phyloP scores from a whole-genome alignment of 2,329 filamentous ascomycete species.

The Chrysoporthe deuterocubensis region DNA sequence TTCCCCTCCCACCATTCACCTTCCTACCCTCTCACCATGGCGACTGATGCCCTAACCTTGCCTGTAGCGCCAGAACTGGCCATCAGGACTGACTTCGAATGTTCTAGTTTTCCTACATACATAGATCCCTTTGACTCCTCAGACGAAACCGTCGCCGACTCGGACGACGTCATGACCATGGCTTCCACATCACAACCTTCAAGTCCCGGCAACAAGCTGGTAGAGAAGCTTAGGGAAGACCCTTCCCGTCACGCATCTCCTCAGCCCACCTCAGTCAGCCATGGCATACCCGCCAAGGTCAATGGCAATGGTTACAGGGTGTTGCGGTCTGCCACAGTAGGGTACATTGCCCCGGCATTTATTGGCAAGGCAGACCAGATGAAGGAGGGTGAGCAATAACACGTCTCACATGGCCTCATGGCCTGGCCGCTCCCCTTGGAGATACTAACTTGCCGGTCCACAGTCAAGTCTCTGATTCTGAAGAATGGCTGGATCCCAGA shows the following conservation, averaged over 20 bases:
- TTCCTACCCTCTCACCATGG: conserved; percentile 8
- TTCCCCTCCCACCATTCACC: neutral
- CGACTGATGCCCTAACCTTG: conserved; percentile 15
- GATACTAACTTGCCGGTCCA: conserved; percentile 16
- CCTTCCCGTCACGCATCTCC: conserved; percentile 75
- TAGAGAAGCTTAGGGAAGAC: conserved; percentile 39
- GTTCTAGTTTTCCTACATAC: conserved; percentile 41
- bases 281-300: conserved; percentile 51
- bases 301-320: conserved; percentile 70
- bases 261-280: conserved; percentile 85
- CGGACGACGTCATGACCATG: conserved; percentile 28
- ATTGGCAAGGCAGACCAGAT: conserved; percentile 92
- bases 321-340: conserved; percentile 85
- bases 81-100: conserved; percentile 38
- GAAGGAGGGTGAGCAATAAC: conserved; percentile 64
- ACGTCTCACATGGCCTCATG: neutral
- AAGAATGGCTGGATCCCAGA: conserved; percentile 85
- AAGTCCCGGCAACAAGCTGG: conserved; percentile 34
- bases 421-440: conserved; percentile 4
- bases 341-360: conserved; percentile 94
- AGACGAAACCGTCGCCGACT: conserved; percentile 34
- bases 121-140: conserved; percentile 38
- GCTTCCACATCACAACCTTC: conserved; percentile 35
- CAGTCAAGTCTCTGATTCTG: conserved; percentile 80
- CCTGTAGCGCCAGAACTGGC: conserved; percentile 32